Evolutionary conservation across 805 yeast species (phyloP), one percentile per base, ranked within the genome.

Genomic region (Maudiozyma turicensis): DNA sequence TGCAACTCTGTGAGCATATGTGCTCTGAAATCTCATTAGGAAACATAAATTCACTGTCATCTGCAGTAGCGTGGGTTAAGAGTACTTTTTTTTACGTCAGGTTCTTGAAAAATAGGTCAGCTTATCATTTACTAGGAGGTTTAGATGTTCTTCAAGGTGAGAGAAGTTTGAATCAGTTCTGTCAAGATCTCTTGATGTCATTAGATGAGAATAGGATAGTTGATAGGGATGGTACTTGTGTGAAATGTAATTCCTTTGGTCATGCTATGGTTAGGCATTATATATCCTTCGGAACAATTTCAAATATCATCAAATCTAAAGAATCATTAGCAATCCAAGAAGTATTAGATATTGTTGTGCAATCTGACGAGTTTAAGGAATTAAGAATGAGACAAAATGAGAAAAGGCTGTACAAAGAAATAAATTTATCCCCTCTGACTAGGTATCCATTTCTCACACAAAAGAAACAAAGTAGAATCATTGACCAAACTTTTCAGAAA

Each of bases 21-120:
- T 67, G 73, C 7, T 70, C 79, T 4, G 81, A 76, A 46, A 63
- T 75, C 0, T 65, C 69, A 2, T 55, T 76, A 45, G 66, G 67
- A 3, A 72, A 77, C 0, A 64, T 78, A 0, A 57, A 53, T 0
- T 60, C 70, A 8, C 46, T 60, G 0, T 65, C 66, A 35, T 67
- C 68, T 38, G 77, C 79, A 0, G 54, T 72, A 8, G 58, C 61
- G 2, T 78, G 82, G 82, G 49, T 78, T 30, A 61, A 66, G 33
- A 69, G 69, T 9, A 77, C 82, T 0, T 78, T 72, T 55, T 73
- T 78, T 45, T 78, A 74, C 53, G 69, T 73, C 2, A 59, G 82
- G 47, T 70, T 62, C 46, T 52, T 52, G 14, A 57, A 65, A 40
- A 72, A 72, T 50, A 76, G 78, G 3, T 44, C 59, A 0, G 68